phyloP scores from a whole-genome alignment of 169 alveolate genomes.

The Amoebophrya sp. region DNA sequence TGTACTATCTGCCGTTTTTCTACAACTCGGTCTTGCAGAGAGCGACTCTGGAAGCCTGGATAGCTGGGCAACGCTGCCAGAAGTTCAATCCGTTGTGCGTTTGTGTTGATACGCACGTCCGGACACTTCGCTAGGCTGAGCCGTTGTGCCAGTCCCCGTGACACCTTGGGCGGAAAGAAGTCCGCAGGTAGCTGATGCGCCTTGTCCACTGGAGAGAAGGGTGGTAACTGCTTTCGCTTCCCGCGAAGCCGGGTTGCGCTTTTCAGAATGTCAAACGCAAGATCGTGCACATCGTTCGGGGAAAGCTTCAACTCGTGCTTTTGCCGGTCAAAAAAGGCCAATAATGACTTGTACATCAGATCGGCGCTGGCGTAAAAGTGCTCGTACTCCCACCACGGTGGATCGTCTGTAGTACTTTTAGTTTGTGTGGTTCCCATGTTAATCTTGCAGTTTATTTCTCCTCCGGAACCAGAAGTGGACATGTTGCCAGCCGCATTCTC shows the following conservation, averaged over 20 bases:
- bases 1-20: background rate
- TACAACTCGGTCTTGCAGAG: background rate
- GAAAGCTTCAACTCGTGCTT: background rate
- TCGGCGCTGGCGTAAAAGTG: background rate
- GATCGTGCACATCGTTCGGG: background rate
- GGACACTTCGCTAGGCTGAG: background rate
- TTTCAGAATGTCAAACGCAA: background rate
- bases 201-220: too few relatives aligned
- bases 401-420: too few relatives aligned
- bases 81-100: background rate
- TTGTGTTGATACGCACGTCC: background rate
- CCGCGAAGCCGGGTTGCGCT: too few relatives aligned
- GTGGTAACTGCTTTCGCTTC: too few relatives aligned
- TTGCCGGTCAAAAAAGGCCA: background rate
- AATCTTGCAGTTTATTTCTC: too few relatives aligned
- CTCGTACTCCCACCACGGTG: background rate
- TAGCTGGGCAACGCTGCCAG: background rate
- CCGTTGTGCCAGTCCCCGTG: background rate
- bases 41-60: constrained; percentile 4
- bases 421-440: too few relatives aligned
- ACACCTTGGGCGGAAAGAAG: background rate
- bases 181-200: too few relatives aligned
- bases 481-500: too few relatives aligned
- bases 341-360: background rate
- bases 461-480: too few relatives aligned